A percentile compares a stretch with the other conserved stretches of the same genome.
Evolutionary conservation across 2,329 filamentous ascomycete genomes (phyloP).

Genomic region (Ampelomyces quisqualis): DNA sequence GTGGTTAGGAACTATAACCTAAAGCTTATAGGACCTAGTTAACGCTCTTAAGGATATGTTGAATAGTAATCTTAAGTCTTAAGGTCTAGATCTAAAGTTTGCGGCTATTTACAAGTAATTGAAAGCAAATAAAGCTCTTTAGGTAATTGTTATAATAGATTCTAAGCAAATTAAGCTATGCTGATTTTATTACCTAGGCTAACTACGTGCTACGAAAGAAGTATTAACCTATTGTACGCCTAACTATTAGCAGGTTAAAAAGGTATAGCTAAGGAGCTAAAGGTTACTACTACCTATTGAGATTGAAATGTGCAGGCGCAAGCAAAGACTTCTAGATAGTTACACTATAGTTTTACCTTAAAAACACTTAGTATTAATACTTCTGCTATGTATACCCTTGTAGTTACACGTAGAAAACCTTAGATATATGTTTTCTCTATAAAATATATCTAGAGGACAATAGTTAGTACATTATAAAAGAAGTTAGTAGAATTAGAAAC

Average conservation of each 20-base stretch:
- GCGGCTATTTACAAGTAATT: constrained; percentile 1
- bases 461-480: constrained; percentile 2
- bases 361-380: neutral
- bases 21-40: constrained; percentile 5
- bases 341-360: constrained; percentile 1
- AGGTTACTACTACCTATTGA: constrained; percentile 9
- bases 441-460: constrained; percentile 2
- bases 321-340: constrained; percentile 9
- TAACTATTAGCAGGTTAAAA: constrained; percentile 6
- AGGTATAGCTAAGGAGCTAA: constrained; percentile 3
- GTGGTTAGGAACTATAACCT: neutral
- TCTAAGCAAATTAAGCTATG: neutral
- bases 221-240: constrained; percentile 7
- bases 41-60: constrained; percentile 9
- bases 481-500: constrained; percentile 3
- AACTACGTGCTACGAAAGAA: constrained; percentile 6
- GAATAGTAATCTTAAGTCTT: constrained; percentile 9
- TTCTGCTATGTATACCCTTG: constrained; percentile 5
- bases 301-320: neutral
- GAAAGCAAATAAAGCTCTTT: constrained; percentile 3
- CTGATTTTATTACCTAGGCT: neutral
- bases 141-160: constrained; percentile 1
- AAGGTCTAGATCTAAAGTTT: constrained; percentile 4
- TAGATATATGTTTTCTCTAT: constrained; percentile 3
- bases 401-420: neutral